These are phyloP conservation scores for Coemansia biformis DNA, from an alignment of 192 early-diverging fungal genomes.

Conservation along the genomic window DNA sequence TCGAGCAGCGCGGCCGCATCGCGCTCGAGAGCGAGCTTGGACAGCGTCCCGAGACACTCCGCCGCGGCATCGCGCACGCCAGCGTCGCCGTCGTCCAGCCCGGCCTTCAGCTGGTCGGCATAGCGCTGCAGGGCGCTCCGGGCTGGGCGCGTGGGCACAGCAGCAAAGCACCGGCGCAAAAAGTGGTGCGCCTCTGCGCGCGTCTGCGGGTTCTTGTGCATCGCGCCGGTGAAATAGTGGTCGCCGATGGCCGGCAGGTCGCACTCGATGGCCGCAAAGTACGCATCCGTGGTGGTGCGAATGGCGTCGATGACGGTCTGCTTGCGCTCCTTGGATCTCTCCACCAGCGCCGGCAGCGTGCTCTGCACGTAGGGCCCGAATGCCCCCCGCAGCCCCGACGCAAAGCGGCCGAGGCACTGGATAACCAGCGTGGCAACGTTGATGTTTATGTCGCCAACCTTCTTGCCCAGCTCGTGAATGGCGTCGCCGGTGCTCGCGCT, in stretches of 20 bases:
- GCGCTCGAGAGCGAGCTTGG: slow-evolving; percentile 81
- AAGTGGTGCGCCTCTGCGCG: slow-evolving; percentile 70
- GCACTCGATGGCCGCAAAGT: slow-evolving; percentile 60
- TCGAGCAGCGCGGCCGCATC: slow-evolving; percentile 68
- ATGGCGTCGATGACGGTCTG: slow-evolving; percentile 81
- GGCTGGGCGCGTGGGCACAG: slow-evolving; percentile 60
- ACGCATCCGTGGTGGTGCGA: slow-evolving; percentile 73
- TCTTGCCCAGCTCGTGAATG: slow-evolving; percentile 76
- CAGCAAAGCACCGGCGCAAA: slow-evolving; percentile 69
- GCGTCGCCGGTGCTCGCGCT: slow-evolving; percentile 65
- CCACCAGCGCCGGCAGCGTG: slow-evolving; percentile 67
- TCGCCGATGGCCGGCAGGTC: slow-evolving; percentile 65
- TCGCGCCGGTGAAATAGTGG: slow-evolving; percentile 60
- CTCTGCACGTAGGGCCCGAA: slow-evolving; percentile 77
- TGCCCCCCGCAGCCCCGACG: slow-evolving; percentile 65
- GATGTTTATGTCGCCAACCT: slow-evolving; percentile 84
- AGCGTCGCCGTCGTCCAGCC: slow-evolving; percentile 79
- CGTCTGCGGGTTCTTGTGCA: slow-evolving; percentile 94
- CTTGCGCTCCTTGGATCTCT: slow-evolving; percentile 96
- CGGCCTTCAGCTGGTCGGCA: slow-evolving; percentile 69
- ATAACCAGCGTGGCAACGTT: slow-evolving; percentile 72
- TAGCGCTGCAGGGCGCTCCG: slow-evolving; percentile 79
- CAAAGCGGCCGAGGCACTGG: slow-evolving; percentile 78
- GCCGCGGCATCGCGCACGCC: slow-evolving; percentile 77
- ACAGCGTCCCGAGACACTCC: slow-evolving; percentile 83